phyloP scores from a whole-genome alignment of 1,284 basidiomycete species.

The Cryptococcus jaspeensis region DNA sequence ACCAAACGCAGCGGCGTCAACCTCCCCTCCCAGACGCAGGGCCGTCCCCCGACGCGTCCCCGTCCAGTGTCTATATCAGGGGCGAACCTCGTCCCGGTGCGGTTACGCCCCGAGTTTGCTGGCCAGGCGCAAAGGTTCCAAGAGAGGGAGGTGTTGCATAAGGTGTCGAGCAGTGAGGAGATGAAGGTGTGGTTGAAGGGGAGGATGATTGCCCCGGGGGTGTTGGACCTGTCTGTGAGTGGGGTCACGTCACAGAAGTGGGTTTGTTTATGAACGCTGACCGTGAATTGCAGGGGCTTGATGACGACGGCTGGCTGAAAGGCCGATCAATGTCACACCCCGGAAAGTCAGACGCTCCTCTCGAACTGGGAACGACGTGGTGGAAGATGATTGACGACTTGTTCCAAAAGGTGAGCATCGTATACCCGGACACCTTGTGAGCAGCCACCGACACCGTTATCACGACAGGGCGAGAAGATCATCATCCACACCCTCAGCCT shows the following conservation, averaged over 20 bases:
- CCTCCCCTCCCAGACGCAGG: too few relatives aligned
- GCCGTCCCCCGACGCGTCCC: too few relatives aligned
- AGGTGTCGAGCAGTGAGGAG: constrained; percentile 18
- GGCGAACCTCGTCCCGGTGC: too few relatives aligned
- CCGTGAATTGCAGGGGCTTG: constrained; percentile 28
- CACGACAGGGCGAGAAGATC: background rate
- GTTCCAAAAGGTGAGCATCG: constrained; percentile 31
- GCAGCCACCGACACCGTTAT: background rate
- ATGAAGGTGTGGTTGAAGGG: constrained; percentile 46
- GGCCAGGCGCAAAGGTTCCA: too few relatives aligned
- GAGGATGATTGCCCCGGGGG: constrained; percentile 33
- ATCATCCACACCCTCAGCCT: constrained; percentile 46
- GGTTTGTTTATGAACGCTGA: background rate
- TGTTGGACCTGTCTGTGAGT: constrained; percentile 47
- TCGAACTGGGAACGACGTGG: constrained; percentile 39
- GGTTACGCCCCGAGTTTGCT: too few relatives aligned
- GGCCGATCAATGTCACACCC: constrained; percentile 43
- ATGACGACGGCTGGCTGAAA: constrained; percentile 41
- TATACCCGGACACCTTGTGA: too few relatives aligned
- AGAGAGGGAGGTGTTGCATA: too few relatives aligned
- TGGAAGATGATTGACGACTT: constrained; percentile 41
- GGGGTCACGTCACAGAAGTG: background rate
- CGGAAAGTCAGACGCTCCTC: constrained; percentile 39
- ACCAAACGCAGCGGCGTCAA: too few relatives aligned
- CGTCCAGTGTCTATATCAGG: too few relatives aligned